Conservation (phyloP, 2,329 filamentous ascomycete genomes). For the Ascosphaera aggregata region DNA sequence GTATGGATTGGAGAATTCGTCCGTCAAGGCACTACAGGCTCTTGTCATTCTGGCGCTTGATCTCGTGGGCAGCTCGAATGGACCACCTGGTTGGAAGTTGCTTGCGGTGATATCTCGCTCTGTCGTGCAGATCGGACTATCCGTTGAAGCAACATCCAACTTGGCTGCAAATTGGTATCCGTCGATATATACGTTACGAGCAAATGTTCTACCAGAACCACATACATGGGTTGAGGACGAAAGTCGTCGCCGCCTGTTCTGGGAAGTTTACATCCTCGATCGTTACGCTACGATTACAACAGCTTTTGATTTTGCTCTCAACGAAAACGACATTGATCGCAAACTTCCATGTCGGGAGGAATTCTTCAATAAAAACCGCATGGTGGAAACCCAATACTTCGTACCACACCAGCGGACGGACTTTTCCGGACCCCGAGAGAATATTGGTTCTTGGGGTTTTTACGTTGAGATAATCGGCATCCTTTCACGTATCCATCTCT, state of each 20-base stretch:
- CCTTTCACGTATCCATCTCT: constrained; percentile 66
- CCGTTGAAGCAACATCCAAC: constrained; percentile 60
- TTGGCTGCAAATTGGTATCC: constrained; percentile 55
- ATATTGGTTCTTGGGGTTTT: constrained; percentile 69
- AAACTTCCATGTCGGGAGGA: constrained; percentile 73
- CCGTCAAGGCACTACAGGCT: constrained; percentile 68
- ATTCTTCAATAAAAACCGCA: constrained; percentile 59
- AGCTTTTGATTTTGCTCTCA: constrained; percentile 73
- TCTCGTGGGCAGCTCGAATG: constrained; percentile 66
- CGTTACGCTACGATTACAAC: constrained; percentile 78
- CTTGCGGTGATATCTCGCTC: constrained; percentile 73
- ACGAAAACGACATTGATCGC: constrained; percentile 75
- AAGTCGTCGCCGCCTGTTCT: constrained; percentile 61
- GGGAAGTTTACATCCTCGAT: constrained; percentile 84
- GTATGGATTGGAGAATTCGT: constrained; percentile 74
- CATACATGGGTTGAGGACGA: constrained; percentile 80
- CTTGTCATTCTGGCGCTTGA: constrained; percentile 71
- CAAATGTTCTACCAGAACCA: constrained; percentile 63
- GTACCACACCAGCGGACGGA: constrained; percentile 30
- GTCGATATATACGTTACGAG: constrained; percentile 73
- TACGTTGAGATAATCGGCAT: constrained; percentile 81
- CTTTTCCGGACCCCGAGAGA: constrained; percentile 48
- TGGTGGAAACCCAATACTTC: constrained; percentile 71
- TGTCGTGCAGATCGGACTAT: constrained; percentile 67
- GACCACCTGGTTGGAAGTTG: constrained; percentile 78